Conservation (phyloP, 2,329 filamentous ascomycete species). For the Cordyceps militaris region DNA sequence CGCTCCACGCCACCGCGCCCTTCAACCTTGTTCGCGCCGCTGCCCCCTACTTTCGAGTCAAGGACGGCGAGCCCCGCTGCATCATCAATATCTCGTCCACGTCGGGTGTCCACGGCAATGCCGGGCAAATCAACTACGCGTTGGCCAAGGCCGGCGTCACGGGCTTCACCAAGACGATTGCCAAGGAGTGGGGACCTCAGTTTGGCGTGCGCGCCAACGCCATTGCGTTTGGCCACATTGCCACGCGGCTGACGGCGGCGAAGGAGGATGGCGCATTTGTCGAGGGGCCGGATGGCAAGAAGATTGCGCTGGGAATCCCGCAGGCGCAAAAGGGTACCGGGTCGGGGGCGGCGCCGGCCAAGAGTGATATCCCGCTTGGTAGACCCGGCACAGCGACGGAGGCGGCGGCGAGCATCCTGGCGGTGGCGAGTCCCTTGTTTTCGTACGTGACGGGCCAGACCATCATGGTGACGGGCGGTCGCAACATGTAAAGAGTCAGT, state of each 20-base stretch:
- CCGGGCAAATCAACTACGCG: slow-evolving; percentile 85
- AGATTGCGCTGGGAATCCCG: slow-evolving; percentile 69
- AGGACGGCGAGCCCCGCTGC: slow-evolving; percentile 69
- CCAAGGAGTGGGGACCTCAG: slow-evolving; percentile 81
- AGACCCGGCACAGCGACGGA: slow-evolving; percentile 72
- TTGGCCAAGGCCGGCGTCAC: slow-evolving; percentile 78
- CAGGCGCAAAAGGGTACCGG: slow-evolving; percentile 44
- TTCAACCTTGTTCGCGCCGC: slow-evolving; percentile 77
- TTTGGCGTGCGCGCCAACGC: slow-evolving; percentile 82
- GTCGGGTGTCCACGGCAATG: slow-evolving; percentile 76
- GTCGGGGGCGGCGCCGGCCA: slow-evolving; percentile 33
- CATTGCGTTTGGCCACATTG: slow-evolving; percentile 75
- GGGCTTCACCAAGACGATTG: slow-evolving; percentile 81
- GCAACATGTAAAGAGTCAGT: slow-evolving; percentile 42
- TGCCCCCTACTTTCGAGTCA: slow-evolving; percentile 80
- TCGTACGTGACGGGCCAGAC: slow-evolving; percentile 83
- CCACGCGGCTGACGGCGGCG: slow-evolving; percentile 71
- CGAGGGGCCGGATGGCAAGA: slow-evolving; percentile 66
- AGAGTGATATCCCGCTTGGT: slow-evolving; percentile 69
- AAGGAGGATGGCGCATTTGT: slow-evolving; percentile 82
- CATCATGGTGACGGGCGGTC: slow-evolving; percentile 75
- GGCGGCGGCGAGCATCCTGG: slow-evolving; percentile 70
- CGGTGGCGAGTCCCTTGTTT: slow-evolving; percentile 73
- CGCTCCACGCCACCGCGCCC: slow-evolving; percentile 75
- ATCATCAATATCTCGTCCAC: slow-evolving; percentile 83